Evolutionary conservation across 139 green algal species (phyloP).

Genomic region (Chlorella sp.): DNA sequence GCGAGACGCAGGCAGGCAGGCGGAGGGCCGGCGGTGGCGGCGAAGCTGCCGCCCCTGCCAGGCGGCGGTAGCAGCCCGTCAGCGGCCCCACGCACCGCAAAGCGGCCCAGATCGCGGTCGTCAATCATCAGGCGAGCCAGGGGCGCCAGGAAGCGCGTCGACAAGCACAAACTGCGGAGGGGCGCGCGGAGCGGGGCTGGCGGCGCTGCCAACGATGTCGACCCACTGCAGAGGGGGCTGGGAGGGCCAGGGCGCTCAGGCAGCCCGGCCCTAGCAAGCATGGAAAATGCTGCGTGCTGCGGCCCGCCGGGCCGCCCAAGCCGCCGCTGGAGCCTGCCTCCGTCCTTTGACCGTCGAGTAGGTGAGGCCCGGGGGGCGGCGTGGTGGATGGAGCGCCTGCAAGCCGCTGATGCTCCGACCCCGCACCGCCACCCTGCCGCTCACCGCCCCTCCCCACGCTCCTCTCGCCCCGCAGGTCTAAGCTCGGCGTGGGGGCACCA

Average conservation of each 20-base stretch:
- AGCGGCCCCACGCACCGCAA: slow-evolving; percentile 54
- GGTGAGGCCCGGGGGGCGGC: background rate
- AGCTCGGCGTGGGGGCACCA: slow-evolving; percentile 10
- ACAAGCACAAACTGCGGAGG: no score
- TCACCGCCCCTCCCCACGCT: background rate
- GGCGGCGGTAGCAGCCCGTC: no score
- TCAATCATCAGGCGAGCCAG: slow-evolving; percentile 60
- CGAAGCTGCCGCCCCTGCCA: background rate
- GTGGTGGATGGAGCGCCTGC: no score
- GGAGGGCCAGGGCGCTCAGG: no score
- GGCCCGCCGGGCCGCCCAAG: background rate
- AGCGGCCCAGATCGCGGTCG: slow-evolving; percentile 68
- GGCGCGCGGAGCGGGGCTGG: no score
- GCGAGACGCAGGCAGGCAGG: background rate
- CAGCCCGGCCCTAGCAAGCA: background rate
- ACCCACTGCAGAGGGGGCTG: no score
- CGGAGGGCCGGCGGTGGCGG: background rate
- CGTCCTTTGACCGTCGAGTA: background rate
- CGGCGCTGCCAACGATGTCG: no score
- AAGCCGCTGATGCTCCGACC: no score
- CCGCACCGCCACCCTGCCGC: no score
- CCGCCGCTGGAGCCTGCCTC: background rate
- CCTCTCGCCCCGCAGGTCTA: background rate
- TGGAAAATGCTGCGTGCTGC: background rate
- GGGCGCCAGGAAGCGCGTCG: no score